Conservation (phyloP, 495 filamentous ascomycete genomes). For the Trichoderma reesei region DNA sequence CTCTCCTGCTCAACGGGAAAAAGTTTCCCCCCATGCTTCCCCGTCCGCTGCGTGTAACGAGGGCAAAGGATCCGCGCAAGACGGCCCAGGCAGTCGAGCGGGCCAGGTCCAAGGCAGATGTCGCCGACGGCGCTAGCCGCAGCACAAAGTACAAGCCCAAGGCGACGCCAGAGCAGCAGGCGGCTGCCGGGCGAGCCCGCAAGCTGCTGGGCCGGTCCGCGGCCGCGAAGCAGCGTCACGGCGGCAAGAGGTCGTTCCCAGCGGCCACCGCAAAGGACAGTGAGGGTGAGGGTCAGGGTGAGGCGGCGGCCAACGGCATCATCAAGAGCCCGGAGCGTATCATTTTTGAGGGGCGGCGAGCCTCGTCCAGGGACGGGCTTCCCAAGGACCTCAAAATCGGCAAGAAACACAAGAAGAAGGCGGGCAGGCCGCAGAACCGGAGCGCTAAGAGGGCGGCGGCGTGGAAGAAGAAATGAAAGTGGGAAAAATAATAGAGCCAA, state of each 20-base stretch:
- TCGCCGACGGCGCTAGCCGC: slow-evolving; percentile 16
- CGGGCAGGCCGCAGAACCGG: slow-evolving; percentile 23
- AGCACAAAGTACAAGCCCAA: slow-evolving; percentile 49
- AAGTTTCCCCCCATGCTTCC: slow-evolving; percentile 89
- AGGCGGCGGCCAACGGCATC: slow-evolving; percentile 24
- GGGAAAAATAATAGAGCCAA: not conserved
- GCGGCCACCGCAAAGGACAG: slow-evolving; percentile 13
- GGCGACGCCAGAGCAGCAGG: slow-evolving; percentile 54
- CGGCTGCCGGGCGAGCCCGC: slow-evolving; percentile 65
- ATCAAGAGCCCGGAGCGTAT: slow-evolving; percentile 54
- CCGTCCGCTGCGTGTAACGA: slow-evolving; percentile 72
- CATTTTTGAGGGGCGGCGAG: slow-evolving; percentile 86
- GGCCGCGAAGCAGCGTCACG: slow-evolving; percentile 47
- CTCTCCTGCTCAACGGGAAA: slow-evolving; percentile 76
- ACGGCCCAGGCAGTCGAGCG: slow-evolving; percentile 43
- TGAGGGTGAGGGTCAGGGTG: no score
- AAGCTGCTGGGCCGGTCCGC: slow-evolving; percentile 77
- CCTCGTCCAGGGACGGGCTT: slow-evolving; percentile 53
- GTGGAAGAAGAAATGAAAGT: slow-evolving; percentile 43
- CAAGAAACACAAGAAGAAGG: slow-evolving; percentile 49
- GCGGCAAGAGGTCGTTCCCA: not conserved
- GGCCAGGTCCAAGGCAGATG: slow-evolving; percentile 12
- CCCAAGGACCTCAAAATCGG: slow-evolving; percentile 53
- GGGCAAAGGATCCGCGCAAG: slow-evolving; percentile 69
- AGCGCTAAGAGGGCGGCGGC: slow-evolving; percentile 49